A percentile compares a stretch with the other conserved stretches of the same genome.
phyloP scores from a whole-genome alignment of 192 early-diverging fungal species.

The Coemansia sp. region DNA sequence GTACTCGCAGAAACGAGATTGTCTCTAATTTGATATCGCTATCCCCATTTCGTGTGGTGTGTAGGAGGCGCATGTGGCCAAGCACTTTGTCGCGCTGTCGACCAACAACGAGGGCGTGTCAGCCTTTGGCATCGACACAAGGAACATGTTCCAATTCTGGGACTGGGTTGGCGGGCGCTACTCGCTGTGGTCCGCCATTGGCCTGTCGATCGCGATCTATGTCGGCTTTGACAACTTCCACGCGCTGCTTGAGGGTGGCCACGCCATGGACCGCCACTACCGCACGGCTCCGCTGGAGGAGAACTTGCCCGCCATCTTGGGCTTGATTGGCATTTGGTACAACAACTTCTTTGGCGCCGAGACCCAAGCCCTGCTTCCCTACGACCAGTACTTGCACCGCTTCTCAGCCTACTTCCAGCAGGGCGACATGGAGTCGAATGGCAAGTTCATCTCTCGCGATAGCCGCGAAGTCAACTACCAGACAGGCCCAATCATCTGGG shows the following conservation, averaged over 20 bases:
- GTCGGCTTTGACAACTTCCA: constrained; percentile 95
- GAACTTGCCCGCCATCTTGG: constrained; percentile 91
- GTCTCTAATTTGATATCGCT: constrained; percentile 3
- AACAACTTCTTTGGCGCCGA: constrained; percentile 98
- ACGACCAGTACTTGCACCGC: constrained; percentile 98
- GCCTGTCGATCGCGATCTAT: constrained; percentile 94
- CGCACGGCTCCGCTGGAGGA: constrained; percentile 84
- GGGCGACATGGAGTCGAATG: constrained; percentile 99
- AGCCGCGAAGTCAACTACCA: constrained; percentile 77
- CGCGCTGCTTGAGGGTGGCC: constrained; percentile 83
- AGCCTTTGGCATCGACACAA: constrained; percentile 89
- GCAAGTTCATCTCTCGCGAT: constrained; percentile 88
- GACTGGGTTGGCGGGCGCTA: constrained; percentile 99
- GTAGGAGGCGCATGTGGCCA: constrained; percentile 82
- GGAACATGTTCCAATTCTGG: constrained; percentile 99
- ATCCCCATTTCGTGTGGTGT: neutral
- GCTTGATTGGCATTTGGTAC: constrained; percentile 92
- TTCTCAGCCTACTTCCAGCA: constrained; percentile 99
- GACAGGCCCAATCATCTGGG: constrained; percentile 98
- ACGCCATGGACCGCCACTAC: constrained; percentile 98
- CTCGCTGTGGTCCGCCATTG: constrained; percentile 99
- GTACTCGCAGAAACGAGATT: neutral
- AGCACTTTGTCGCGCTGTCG: constrained; percentile 98
- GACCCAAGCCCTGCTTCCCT: constrained; percentile 92
- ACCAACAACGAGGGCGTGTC: constrained; percentile 89